Base-by-base conservation (phyloP, 1,284 basidiomycete species). In the Tilletia horrida region DNA sequence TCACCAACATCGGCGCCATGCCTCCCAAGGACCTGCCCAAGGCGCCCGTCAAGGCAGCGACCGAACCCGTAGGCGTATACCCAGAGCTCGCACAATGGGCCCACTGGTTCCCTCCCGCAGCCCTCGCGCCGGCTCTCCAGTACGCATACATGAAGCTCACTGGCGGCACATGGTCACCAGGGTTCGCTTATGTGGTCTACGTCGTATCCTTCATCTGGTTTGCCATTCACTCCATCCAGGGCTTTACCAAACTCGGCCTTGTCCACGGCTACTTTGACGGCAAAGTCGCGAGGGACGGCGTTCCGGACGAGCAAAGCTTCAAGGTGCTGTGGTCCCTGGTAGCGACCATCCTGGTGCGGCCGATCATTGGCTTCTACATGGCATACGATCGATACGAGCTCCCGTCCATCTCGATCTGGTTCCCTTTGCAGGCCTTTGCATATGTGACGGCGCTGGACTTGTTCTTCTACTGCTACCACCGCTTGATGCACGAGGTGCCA, bases 401-500 rank as follows among this genome's bases (percentile, higher is more conserved):
- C 2, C 64, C 73, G 16, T 63, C 31, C 4, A 29, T 79, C 14
- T 71, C 67, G 25, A 63, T 65, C 0, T 75, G 71, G 73, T 47
- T 79, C 50, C 71, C 73, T 1, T 65, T 78, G 23, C 72, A 78
- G 63, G 31, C 77, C 2, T 74, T 72, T 13, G 47, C 67, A 1
- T 78, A 75, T 62, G 59, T 73, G 2, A 35, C 69, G 8, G 65
- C 71, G 18, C 65, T 76, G 47, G 77, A 79, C 68, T 77, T 77
- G 59, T 78, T 67, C 71, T 80, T 78, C 70, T 80, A 77, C 72
- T 73, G 72, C 71, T 75, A 75, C 52, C 79, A 79, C 57, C 73
- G 76, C 16, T 42, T 65, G 1, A 77, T 78, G 73, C 79, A 79
- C 65, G 74, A 77, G 55, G 67, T 71, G 0, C 48, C 67, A 2